A percentile compares a stretch with the other conserved stretches of the same genome.
phyloP scores from a whole-genome alignment of 345 rosid species.

The Dipteronia dyeriana region DNA sequence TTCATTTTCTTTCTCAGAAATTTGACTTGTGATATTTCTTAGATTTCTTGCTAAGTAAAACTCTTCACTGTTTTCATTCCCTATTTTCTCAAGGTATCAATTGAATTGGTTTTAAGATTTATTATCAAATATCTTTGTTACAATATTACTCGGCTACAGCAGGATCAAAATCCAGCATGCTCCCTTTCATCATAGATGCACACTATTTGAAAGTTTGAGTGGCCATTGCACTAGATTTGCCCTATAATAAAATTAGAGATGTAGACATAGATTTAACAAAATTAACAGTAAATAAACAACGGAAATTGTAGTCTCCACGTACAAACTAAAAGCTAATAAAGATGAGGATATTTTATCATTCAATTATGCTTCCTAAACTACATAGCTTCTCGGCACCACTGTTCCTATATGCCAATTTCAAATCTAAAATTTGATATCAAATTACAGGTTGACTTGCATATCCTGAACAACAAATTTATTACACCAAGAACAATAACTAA shows the following conservation, averaged over 20 bases:
- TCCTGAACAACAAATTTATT: neutral
- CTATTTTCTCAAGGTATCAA: neutral
- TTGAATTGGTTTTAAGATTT: conserved; percentile 10
- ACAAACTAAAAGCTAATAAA: neutral
- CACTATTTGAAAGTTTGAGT: neutral
- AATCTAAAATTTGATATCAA: neutral
- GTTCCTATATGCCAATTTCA: neutral
- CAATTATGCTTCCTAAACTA: neutral
- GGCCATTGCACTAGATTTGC: neutral
- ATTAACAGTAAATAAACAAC: neutral
- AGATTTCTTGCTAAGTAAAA: conserved; percentile 5
- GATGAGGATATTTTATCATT: neutral
- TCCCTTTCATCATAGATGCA: neutral
- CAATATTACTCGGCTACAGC: neutral
- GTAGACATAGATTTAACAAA: neutral
- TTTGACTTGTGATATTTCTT: neutral
- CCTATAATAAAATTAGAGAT: neutral
- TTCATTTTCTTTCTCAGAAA: neutral
- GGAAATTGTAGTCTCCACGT: neutral
- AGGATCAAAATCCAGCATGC: neutral
- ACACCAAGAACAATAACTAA: neutral
- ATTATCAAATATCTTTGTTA: neutral
- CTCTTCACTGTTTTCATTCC: neutral
- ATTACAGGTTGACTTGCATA: neutral
- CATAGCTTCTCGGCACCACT: conserved; percentile 2